Evolutionary conservation across 2,329 filamentous ascomycete species (phyloP).

Genomic region (Fusarium solani-melongenae): DNA sequence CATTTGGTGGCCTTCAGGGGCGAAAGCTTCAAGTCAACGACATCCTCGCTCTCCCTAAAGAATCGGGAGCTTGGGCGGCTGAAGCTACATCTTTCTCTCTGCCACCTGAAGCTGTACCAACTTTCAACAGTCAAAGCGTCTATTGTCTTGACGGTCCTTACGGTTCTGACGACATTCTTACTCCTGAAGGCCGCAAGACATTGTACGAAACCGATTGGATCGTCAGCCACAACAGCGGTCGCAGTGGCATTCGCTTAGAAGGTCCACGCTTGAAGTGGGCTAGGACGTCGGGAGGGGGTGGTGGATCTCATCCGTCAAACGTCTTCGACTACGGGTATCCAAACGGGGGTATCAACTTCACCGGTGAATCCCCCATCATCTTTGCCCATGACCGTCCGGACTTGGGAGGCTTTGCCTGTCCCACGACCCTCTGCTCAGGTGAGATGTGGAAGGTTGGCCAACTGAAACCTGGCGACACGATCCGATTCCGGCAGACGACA

Average conservation of each 20-base stretch:
- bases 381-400: conserved; percentile 48
- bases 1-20: conserved; percentile 70
- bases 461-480: conserved; percentile 45
- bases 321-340: conserved; percentile 28
- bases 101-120: neutral
- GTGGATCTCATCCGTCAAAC: conserved; percentile 71
- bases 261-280: conserved; percentile 70
- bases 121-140: neutral
- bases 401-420: conserved; percentile 47
- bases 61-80: neutral
- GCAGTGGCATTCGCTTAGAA: conserved; percentile 69
- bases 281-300: conserved; percentile 69
- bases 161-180: neutral
- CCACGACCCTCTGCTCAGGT: conserved; percentile 44
- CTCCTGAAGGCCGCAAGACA: neutral
- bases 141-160: neutral
- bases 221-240: conserved; percentile 20
- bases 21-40: conserved; percentile 59
- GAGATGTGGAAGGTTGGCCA: conserved; percentile 53
- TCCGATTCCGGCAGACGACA: conserved; percentile 55
- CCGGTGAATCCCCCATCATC: conserved; percentile 49
- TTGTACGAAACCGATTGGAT: neutral
- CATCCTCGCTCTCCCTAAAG: conserved; percentile 3
- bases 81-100: neutral
- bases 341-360: conserved; percentile 47